Conservation (phyloP, 176 grass and related monocot genomes). For the Neostapfia colusana region DNA sequence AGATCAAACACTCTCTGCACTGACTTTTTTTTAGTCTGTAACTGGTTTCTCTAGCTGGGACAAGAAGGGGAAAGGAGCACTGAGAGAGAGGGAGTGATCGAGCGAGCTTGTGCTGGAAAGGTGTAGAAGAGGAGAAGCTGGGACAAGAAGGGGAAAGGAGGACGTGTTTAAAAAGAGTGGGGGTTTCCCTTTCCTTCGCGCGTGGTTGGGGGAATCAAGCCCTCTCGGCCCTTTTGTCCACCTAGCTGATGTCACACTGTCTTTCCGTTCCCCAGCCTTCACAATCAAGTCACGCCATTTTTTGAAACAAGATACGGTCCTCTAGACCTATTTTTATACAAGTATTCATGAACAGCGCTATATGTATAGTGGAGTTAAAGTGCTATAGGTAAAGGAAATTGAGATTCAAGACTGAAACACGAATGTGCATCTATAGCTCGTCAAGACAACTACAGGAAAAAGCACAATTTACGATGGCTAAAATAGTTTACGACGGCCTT, state of each 20-base stretch:
- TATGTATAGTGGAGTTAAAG: neutral
- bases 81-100: neutral
- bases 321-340: neutral
- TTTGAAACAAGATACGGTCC: neutral
- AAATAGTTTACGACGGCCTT: no score
- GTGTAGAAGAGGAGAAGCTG: conserved; percentile 19
- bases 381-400: neutral
- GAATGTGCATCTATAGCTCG: neutral
- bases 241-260: conserved; percentile 42
- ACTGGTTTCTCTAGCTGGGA: neutral
- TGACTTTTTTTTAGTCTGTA: conserved; percentile 5
- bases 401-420: neutral
- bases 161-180: conserved; percentile 18
- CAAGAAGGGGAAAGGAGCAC: neutral
- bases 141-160: conserved; percentile 15
- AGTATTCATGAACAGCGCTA: neutral
- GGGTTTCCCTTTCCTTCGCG: conserved; percentile 41
- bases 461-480: no score
- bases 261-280: conserved; percentile 23
- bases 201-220: conserved; percentile 54
- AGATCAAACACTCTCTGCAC: conserved; percentile 1
- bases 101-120: conserved; percentile 6
- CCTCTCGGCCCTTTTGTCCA: conserved; percentile 29
- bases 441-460: no score
- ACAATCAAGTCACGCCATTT: neutral